These are phyloP conservation scores for Stromatinia cepivora DNA, from an alignment of 2,329 filamentous ascomycete species.

Conservation along the genomic window DNA sequence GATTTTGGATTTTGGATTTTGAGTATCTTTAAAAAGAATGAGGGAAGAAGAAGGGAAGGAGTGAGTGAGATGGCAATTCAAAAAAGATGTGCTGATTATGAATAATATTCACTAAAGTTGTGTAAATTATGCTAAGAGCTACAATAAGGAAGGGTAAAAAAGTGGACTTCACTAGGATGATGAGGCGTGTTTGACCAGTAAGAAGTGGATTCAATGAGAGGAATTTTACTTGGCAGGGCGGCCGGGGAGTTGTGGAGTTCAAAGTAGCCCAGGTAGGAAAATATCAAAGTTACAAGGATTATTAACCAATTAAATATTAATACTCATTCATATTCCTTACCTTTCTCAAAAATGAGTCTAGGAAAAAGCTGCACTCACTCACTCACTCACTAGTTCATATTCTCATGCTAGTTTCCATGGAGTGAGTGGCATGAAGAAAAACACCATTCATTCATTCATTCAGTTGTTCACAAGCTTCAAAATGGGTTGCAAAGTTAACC, in stretches of 20 bases:
- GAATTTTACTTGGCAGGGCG: neutral
- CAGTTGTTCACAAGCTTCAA: neutral
- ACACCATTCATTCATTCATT: too few relatives aligned
- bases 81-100: slow-evolving; percentile 1
- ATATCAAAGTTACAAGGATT: neutral
- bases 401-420: neutral
- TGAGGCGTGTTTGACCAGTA: neutral
- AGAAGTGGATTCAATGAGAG: neutral
- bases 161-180: neutral
- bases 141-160: neutral
- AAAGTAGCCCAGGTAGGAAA: neutral
- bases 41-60: neutral
- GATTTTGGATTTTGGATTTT: neutral
- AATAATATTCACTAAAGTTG: slow-evolving; percentile 11
- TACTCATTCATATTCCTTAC: neutral
- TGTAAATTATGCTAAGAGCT: slow-evolving; percentile 6
- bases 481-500: neutral
- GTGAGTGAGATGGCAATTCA: neutral
- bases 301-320: neutral
- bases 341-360: neutral
- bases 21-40: neutral
- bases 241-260: neutral
- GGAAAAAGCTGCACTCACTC: neutral
- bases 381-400: neutral
- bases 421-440: neutral